Conservation (phyloP, 176 grass and related monocot species). For the Hyparrhenia diplandra region DNA sequence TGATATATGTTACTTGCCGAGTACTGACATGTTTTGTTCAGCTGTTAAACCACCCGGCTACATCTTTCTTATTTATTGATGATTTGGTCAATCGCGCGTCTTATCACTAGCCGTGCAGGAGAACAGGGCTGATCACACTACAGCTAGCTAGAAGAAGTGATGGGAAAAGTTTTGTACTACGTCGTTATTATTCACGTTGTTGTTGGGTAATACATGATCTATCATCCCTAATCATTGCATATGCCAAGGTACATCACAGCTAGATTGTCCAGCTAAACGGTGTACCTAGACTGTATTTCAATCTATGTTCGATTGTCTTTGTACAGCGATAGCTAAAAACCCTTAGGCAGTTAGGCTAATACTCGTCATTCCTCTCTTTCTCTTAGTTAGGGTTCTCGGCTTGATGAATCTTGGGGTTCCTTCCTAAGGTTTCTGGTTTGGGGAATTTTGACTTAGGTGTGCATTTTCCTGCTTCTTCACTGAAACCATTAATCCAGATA, state of each 20-base stretch:
- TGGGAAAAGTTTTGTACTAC: background rate
- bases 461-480: too few relatives aligned
- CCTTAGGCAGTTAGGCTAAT: too few relatives aligned
- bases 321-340: too few relatives aligned
- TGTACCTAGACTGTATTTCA: background rate
- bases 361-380: too few relatives aligned
- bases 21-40: background rate
- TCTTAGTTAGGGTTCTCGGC: too few relatives aligned
- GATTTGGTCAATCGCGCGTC: background rate
- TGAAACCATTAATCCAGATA: too few relatives aligned
- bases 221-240: conserved; percentile 30
- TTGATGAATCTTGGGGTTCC: too few relatives aligned
- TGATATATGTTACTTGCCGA: background rate
- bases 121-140: background rate
- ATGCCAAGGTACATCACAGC: background rate
- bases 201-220: background rate
- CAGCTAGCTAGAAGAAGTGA: conserved; percentile 6
- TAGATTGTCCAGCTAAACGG: background rate
- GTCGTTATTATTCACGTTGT: background rate
- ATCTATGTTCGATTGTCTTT: background rate
- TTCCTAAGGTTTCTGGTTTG: too few relatives aligned
- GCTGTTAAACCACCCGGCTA: conserved; percentile 3
- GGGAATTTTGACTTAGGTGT: too few relatives aligned
- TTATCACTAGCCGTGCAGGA: background rate
- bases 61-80: background rate